These are phyloP conservation scores for Suillus tomentosus DNA, from an alignment of 768 basidiomycete genomes.

Conservation along the genomic window DNA sequence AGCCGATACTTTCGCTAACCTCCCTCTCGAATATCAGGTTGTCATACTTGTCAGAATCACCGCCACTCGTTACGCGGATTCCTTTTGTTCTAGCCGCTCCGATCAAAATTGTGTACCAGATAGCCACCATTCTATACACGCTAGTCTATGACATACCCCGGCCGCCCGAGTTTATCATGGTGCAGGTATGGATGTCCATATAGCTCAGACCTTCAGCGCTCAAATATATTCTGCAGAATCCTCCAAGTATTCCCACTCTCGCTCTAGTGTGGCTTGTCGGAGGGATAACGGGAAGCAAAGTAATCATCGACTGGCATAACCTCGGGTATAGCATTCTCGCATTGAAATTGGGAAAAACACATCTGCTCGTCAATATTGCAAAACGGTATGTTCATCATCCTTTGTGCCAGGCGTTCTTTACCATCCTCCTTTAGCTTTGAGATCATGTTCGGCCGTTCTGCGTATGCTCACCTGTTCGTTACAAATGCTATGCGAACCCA, in stretches of 20 bases:
- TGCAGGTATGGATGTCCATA: conserved; percentile 64
- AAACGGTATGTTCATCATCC: conserved; percentile 54
- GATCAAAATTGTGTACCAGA: conserved; percentile 76
- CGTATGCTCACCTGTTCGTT: conserved; percentile 92
- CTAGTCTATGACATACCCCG: conserved; percentile 60
- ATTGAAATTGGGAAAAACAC: conserved; percentile 68
- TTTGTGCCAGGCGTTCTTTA: conserved; percentile 5
- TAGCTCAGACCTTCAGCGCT: not conserved
- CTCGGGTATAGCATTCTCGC: conserved; percentile 92
- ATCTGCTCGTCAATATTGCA: conserved; percentile 73
- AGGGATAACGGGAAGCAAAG: conserved; percentile 67
- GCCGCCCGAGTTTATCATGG: conserved; percentile 84
- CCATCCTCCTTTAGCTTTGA: conserved; percentile 66
- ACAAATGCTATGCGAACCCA: conserved; percentile 82
- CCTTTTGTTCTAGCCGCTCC: conserved; percentile 80
- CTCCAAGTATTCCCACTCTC: conserved; percentile 93
- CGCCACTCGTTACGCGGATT: conserved; percentile 48
- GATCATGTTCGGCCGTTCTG: conserved; percentile 69
- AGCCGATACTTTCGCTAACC: conserved; percentile 72
- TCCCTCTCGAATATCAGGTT: conserved; percentile 65
- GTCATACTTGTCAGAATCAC: conserved; percentile 67
- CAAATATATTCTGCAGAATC: conserved; percentile 61
- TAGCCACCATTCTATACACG: conserved; percentile 58
- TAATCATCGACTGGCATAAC: conserved; percentile 99
- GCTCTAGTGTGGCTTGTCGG: conserved; percentile 79